Evolutionary conservation across 176 grass and related monocot species (phyloP).

Genomic region (Dactylis glomerata): DNA sequence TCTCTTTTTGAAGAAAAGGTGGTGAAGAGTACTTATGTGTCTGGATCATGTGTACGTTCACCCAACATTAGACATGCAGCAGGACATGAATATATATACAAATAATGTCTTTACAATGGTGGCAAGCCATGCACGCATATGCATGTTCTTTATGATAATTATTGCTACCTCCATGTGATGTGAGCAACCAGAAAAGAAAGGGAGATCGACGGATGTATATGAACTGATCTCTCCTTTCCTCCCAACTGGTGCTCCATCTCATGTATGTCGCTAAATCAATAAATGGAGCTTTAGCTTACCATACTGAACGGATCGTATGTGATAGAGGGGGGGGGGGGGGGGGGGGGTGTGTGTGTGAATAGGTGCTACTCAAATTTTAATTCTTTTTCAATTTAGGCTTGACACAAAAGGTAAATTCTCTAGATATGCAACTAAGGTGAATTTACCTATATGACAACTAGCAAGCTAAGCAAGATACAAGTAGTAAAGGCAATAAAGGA

Average conservation of each 20-base stretch:
- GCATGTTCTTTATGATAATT: not conserved
- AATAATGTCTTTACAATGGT: slow-evolving; percentile 17
- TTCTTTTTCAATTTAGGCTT: too few relatives aligned
- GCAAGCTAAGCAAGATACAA: too few relatives aligned
- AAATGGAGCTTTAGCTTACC: not conserved
- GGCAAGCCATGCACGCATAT: slow-evolving; percentile 22
- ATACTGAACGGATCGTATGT: too few relatives aligned
- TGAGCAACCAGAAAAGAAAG: not conserved
- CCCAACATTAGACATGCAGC: not conserved
- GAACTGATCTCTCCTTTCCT: not conserved
- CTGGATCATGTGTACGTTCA: not conserved
- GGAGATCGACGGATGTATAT: not conserved
- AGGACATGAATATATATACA: not conserved
- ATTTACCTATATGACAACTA: too few relatives aligned
- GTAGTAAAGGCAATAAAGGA: too few relatives aligned
- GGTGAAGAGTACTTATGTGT: not conserved
- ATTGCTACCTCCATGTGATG: slow-evolving; percentile 29
- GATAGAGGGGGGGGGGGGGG: too few relatives aligned
- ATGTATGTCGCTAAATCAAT: not conserved
- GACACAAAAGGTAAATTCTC: too few relatives aligned
- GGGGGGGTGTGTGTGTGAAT: too few relatives aligned
- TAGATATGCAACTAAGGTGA: too few relatives aligned
- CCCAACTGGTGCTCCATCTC: not conserved
- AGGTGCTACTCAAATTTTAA: too few relatives aligned
- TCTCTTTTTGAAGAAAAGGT: not conserved